These are phyloP conservation scores for Reutealis trisperma DNA, from an alignment of 345 rosid genomes.

Conservation along the genomic window DNA sequence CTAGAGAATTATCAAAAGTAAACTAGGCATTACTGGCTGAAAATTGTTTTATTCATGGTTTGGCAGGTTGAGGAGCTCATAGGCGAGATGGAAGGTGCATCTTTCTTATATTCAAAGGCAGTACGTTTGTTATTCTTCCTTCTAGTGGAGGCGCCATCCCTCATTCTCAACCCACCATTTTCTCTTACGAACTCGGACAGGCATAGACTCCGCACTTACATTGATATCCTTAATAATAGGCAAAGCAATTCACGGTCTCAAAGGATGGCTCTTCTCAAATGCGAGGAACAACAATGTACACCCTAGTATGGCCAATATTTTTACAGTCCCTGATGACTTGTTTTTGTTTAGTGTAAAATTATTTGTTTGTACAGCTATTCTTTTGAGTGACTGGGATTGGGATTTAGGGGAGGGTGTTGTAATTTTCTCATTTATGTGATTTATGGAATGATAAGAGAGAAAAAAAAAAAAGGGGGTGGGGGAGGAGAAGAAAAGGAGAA, in stretches of 20 bases:
- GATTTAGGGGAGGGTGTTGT: slow-evolving; percentile 38
- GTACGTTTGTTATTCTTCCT: slow-evolving; percentile 72
- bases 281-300: slow-evolving; percentile 30
- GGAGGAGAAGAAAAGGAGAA: not conserved
- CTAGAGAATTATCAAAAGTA: not conserved
- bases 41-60: slow-evolving; percentile 3
- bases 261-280: slow-evolving; percentile 53
- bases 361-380: slow-evolving; percentile 78
- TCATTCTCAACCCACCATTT: slow-evolving; percentile 80
- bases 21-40: not conserved
- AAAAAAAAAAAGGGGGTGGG: not conserved
- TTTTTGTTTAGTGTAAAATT: slow-evolving; percentile 32
- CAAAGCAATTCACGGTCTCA: slow-evolving; percentile 56
- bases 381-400: slow-evolving; percentile 38
- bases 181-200: slow-evolving; percentile 86
- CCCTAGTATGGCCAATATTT: slow-evolving; percentile 4
- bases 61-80: slow-evolving; percentile 77
- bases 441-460: slow-evolving; percentile 3
- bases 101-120: slow-evolving; percentile 64
- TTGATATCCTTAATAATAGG: slow-evolving; percentile 68
- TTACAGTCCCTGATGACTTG: slow-evolving; percentile 14
- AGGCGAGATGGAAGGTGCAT: slow-evolving; percentile 68
- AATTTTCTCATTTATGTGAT: slow-evolving; percentile 32
- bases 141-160: slow-evolving; percentile 86
- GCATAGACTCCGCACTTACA: slow-evolving; percentile 64